phyloP scores from a whole-genome alignment of 768 basidiomycete genomes.

The Lentinula detonsa region DNA sequence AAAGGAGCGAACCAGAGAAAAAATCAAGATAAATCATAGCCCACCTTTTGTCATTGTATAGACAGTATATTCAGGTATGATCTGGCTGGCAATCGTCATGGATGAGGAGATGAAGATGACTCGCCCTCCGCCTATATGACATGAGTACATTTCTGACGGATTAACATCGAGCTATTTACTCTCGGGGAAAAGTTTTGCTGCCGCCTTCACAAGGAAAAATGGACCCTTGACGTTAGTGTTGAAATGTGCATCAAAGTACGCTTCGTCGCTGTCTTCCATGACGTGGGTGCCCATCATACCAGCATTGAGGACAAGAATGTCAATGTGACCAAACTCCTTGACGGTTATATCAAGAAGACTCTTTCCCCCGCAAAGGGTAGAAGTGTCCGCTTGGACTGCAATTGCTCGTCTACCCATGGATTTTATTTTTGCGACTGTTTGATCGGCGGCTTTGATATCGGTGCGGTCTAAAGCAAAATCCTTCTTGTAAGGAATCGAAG shows the following conservation, averaged over 20 bases:
- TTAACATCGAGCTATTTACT: slow-evolving; percentile 25
- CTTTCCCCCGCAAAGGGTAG: slow-evolving; percentile 40
- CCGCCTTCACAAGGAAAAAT: slow-evolving; percentile 46
- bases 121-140: slow-evolving; percentile 37
- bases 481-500: background rate
- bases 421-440: slow-evolving; percentile 42
- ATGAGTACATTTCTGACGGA: background rate
- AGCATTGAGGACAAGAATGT: slow-evolving; percentile 56
- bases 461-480: slow-evolving; percentile 21
- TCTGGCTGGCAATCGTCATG: slow-evolving; percentile 33
- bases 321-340: slow-evolving; percentile 43
- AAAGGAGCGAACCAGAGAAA: background rate
- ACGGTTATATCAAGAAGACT: slow-evolving; percentile 41
- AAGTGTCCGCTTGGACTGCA: slow-evolving; percentile 47
- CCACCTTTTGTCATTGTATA: slow-evolving; percentile 43
- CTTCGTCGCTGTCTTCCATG: slow-evolving; percentile 46
- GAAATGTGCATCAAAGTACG: slow-evolving; percentile 45
- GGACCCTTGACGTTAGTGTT: slow-evolving; percentile 56
- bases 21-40: background rate
- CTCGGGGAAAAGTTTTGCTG: slow-evolving; percentile 29
- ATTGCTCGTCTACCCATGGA: slow-evolving; percentile 36
- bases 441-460: slow-evolving; percentile 33
- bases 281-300: slow-evolving; percentile 48
- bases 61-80: slow-evolving; percentile 41
- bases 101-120: slow-evolving; percentile 55